phyloP scores from a whole-genome alignment of 257 asterid species.

The Nyctanthes arbortristis region DNA sequence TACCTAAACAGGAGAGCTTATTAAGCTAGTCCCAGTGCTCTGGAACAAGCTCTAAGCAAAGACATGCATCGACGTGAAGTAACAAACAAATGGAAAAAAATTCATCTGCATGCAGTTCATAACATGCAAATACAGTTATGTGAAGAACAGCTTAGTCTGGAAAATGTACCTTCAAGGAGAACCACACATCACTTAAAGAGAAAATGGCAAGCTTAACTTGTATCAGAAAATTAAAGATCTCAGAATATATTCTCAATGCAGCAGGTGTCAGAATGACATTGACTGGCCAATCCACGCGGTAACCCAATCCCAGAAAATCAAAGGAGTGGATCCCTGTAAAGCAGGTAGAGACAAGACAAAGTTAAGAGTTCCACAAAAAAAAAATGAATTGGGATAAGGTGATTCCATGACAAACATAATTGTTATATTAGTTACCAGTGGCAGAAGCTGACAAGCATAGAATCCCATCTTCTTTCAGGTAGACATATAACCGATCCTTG shows the following conservation, averaged over 20 bases:
- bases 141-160: background rate
- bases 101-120: background rate
- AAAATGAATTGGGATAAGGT: constrained; percentile 4
- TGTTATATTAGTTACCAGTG: constrained; percentile 47
- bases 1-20: background rate
- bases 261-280: constrained; percentile 75
- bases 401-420: constrained; percentile 8
- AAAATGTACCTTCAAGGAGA: constrained; percentile 68
- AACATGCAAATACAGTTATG: constrained; percentile 17
- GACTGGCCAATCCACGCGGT: constrained; percentile 94
- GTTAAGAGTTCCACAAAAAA: background rate
- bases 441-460: constrained; percentile 51
- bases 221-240: constrained; percentile 82
- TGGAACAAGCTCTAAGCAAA: background rate
- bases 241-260: constrained; percentile 75
- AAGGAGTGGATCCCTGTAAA: constrained; percentile 82
- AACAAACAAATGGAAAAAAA: constrained; percentile 6
- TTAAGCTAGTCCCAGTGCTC: background rate
- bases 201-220: constrained; percentile 96
- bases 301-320: constrained; percentile 89
- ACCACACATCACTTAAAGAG: constrained; percentile 85
- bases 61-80: background rate
- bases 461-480: constrained; percentile 55
- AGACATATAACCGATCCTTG: constrained; percentile 73
- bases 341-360: constrained; percentile 22